Conservation (phyloP, 2,329 filamentous ascomycete species). For the Fulvia fulva region DNA sequence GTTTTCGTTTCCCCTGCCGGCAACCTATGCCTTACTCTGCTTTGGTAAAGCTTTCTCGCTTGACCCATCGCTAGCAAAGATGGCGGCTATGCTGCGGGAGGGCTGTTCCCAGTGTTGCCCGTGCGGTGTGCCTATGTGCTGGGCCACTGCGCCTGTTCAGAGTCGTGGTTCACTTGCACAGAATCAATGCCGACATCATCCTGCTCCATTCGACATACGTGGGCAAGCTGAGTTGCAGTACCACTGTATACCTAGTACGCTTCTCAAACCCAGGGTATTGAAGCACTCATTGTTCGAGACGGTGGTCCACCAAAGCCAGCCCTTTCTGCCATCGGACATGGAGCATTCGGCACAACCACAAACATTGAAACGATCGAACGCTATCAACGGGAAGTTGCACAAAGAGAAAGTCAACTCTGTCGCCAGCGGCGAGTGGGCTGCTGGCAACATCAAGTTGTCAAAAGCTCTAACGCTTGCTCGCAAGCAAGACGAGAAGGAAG, state of each 20-base stretch:
- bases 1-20: background rate
- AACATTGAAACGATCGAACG: background rate
- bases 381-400: background rate
- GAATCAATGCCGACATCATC: background rate
- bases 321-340: background rate
- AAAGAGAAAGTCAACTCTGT: background rate
- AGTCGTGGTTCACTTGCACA: background rate
- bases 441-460: background rate
- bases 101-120: background rate
- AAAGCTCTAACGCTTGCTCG: background rate
- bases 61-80: background rate
- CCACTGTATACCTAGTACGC: background rate
- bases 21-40: background rate
- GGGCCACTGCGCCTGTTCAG: background rate
- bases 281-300: background rate
- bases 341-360: background rate
- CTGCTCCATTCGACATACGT: background rate
- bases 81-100: conserved; percentile 3
- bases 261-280: background rate
- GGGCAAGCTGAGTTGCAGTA: background rate
- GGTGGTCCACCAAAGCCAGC: background rate
- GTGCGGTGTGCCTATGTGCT: background rate
- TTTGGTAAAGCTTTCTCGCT: background rate
- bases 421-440: background rate
- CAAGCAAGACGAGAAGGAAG: background rate